A percentile compares a stretch with the other conserved stretches of the same genome.
phyloP scores from a whole-genome alignment of 345 rosid species.

The Populus tremula region DNA sequence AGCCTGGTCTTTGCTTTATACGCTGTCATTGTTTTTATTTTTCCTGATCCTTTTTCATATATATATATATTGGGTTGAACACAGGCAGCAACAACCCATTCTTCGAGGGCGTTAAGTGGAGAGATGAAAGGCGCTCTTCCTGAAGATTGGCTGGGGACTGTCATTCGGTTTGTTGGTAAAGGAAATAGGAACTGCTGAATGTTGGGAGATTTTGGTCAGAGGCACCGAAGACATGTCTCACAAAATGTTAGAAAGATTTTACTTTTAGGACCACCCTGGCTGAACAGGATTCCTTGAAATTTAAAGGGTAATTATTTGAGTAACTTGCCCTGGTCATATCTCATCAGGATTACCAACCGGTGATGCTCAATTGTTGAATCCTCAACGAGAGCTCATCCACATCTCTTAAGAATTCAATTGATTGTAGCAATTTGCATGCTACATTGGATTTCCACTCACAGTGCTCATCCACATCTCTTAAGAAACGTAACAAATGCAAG shows the following conservation, averaged over 20 bases:
- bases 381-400: neutral
- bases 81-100: conserved; percentile 78
- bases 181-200: neutral
- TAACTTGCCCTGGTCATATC: neutral
- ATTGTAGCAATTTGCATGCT: neutral
- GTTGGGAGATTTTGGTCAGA: neutral
- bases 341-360: neutral
- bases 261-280: neutral
- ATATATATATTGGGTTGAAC: neutral
- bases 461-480: no score
- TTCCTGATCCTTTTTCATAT: no score
- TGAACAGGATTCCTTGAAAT: neutral
- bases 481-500: neutral
- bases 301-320: neutral
- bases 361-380: neutral
- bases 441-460: no score
- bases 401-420: neutral
- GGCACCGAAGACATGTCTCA: neutral
- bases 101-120: conserved; percentile 61
- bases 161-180: conserved; percentile 6
- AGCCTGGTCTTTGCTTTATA: neutral
- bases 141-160: conserved; percentile 75
- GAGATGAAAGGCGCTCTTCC: conserved; percentile 50
- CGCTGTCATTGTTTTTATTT: neutral
- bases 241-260: neutral